Percentiles rank a stretch among this genome's conserved stretches.
Evolutionary conservation across 2,329 filamentous ascomycete genomes (phyloP).

Genomic region (Phialophora expanda): DNA sequence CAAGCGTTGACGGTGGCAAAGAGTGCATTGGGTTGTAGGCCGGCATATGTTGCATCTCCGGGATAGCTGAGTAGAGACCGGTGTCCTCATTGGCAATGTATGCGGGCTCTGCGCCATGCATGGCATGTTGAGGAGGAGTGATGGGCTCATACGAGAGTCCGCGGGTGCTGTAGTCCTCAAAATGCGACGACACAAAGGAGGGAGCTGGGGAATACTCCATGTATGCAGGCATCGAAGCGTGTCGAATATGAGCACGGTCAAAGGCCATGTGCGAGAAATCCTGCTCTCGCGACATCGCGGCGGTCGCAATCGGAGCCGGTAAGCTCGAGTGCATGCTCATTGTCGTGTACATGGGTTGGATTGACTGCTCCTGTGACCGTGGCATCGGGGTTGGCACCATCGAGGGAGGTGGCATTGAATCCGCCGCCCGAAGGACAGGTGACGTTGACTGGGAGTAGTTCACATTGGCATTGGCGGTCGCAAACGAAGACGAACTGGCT

Average conservation of each 20-base stretch:
- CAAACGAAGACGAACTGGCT: conserved; percentile 97
- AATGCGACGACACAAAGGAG: conserved; percentile 97
- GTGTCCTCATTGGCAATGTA: conserved; percentile 99
- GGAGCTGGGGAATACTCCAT: conserved; percentile 98
- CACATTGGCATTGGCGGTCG: conserved; percentile 71
- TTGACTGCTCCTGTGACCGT: conserved; percentile 64
- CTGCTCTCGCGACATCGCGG: conserved; percentile 82
- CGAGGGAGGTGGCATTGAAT: conserved; percentile 89
- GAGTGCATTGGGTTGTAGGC: conserved; percentile 88
- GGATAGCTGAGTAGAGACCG: conserved; percentile 91
- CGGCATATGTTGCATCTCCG: conserved; percentile 78
- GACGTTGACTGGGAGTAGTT: conserved; percentile 80
- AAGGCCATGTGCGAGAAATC: conserved; percentile 84
- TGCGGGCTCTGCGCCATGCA: conserved; percentile 82
- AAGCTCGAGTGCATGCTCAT: conserved; percentile 73
- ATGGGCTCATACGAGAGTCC: conserved; percentile 96
- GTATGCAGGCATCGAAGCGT: conserved; percentile 98
- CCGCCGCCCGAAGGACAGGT: conserved; percentile 85
- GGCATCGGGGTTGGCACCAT: conserved; percentile 72
- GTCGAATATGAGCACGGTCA: conserved; percentile 87
- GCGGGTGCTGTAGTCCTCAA: conserved; percentile 96
- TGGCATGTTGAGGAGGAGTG: conserved; percentile 88
- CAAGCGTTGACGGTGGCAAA: conserved; percentile 82
- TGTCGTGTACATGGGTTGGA: conserved; percentile 71
- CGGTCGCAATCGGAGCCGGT: conserved; percentile 70